Evolutionary conservation across 148 eudicot species (phyloP).

Genomic region (Vaccinium vitisidaea): DNA sequence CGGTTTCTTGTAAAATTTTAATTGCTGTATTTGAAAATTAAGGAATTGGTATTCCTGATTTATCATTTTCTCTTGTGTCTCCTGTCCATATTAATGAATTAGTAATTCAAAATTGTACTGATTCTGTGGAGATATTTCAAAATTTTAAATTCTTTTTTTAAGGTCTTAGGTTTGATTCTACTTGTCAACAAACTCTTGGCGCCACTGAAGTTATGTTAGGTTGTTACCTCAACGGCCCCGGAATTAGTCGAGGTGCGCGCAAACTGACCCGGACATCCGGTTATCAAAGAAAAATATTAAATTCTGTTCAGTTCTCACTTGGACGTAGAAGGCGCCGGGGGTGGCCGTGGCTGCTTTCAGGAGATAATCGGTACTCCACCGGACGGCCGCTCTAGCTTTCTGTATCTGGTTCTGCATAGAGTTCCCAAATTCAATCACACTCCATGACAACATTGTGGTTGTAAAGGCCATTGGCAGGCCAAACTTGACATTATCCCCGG

Average conservation of each 20-base stretch:
- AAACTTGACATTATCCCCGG: conserved; percentile 91
- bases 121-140: background rate
- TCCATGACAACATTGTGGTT: conserved; percentile 78
- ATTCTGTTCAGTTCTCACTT: conserved; percentile 35
- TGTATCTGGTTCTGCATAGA: conserved; percentile 59
- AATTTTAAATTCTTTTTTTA: background rate
- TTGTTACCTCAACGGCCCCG: no score
- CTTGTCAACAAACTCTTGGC: no score
- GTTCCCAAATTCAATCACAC: conserved; percentile 68
- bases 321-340: conserved; percentile 69
- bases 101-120: background rate
- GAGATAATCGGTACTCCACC: conserved; percentile 89
- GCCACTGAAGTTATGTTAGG: no score
- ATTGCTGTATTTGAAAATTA: background rate
- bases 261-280: no score
- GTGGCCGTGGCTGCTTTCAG: conserved; percentile 75
- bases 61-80: background rate
- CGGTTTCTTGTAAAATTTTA: background rate
- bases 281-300: background rate
- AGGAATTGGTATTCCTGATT: background rate
- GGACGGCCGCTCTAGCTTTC: conserved; percentile 61
- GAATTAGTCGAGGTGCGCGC: no score
- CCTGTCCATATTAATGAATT: background rate
- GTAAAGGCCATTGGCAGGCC: conserved; percentile 95
- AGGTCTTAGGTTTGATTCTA: no score